phyloP scores from a whole-genome alignment of 768 basidiomycete genomes.

The Gloeophyllum trabeum region DNA sequence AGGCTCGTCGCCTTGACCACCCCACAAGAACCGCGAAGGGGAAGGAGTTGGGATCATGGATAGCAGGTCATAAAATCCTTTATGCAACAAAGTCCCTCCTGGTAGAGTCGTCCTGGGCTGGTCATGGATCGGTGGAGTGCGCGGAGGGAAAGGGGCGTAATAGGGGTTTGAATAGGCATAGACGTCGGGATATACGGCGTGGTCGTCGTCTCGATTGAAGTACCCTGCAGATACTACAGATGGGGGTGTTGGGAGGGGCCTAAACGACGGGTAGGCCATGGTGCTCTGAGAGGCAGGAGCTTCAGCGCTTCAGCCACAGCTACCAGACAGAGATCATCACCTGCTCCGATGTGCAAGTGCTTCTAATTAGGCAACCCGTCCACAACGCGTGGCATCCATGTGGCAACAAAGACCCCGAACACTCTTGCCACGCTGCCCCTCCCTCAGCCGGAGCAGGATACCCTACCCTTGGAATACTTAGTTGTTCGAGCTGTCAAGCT shows the following conservation, averaged over 20 bases:
- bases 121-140: slow-evolving; percentile 22
- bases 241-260: neutral
- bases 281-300: too few relatives aligned
- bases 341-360: too few relatives aligned
- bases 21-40: slow-evolving; percentile 56
- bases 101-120: slow-evolving; percentile 40
- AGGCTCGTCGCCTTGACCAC: slow-evolving; percentile 27
- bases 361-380: too few relatives aligned
- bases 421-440: too few relatives aligned
- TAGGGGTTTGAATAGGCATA: neutral
- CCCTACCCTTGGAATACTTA: too few relatives aligned
- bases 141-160: slow-evolving; percentile 12
- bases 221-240: neutral
- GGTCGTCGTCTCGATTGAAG: neutral
- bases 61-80: slow-evolving; percentile 84
- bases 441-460: too few relatives aligned
- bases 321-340: too few relatives aligned
- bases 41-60: slow-evolving; percentile 61
- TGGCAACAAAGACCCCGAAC: too few relatives aligned
- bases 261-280: neutral
- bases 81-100: slow-evolving; percentile 68
- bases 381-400: too few relatives aligned
- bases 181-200: neutral
- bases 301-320: too few relatives aligned
- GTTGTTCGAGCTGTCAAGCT: too few relatives aligned